Evolutionary conservation across 1,284 basidiomycete species (phyloP), one percentile per base, ranked within the genome.

Genomic region (Kwoniella shivajii): DNA sequence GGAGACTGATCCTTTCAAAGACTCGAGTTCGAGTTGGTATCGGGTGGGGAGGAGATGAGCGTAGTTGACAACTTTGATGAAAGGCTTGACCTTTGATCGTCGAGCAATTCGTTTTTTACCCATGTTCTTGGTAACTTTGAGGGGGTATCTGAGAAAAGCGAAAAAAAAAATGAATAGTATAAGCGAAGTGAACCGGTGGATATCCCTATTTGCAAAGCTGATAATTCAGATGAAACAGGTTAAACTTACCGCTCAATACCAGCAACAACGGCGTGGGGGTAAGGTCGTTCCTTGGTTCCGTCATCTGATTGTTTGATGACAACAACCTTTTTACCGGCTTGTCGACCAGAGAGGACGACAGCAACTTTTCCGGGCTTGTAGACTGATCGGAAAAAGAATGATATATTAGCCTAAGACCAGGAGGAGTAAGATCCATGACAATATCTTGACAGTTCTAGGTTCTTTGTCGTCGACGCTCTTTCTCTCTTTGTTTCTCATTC

Each of bases 321-420:
- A 80, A 98, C 96, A 50, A 92, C 92, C 79, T 96, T 96, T 84
- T 98, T 98, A 74, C 94, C 94, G 68, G 94, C 94, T 80, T 96
- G 93, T 79, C 93, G 92, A 77, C 93, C 93, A 81, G 91, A 89
- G 78, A 97, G 89, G 80, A 96, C 87, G 80, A 96, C 91, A 68
- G 92, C 92, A 72, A 95, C 93, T 87, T 97, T 98, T 82, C 94
- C 94, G 80, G 94, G 90, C 85, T 97, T 96, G 88, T 91, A 93
- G 79, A 92, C 90, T 92, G 67, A 46, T 33, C 14, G 42, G 34
- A 11, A 18, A 37, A 30, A 20, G 33, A n/a, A 27, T 26, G 16
- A 9, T 34, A n/a, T 31, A n/a, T 30, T 39, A 59, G 44, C 43
- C 34, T 18, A 7, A 30, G 11, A 33, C 26, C 31, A 46, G 44